A percentile compares a stretch with the other conserved stretches of the same genome.
phyloP scores from a whole-genome alignment of 768 basidiomycete genomes.

The Naganishia randhawae region DNA sequence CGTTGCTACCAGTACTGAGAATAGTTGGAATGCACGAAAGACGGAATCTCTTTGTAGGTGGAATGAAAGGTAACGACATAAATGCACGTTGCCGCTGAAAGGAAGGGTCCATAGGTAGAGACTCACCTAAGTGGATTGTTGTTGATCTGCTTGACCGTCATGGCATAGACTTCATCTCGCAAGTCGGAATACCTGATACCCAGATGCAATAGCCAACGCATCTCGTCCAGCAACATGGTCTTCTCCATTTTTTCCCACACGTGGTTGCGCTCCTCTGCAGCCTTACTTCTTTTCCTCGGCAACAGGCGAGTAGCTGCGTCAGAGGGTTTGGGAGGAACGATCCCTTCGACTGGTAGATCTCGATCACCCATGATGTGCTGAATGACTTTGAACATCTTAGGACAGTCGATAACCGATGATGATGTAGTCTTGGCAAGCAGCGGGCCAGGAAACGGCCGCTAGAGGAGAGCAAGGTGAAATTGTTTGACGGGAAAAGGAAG shows the following conservation, averaged over 20 bases:
- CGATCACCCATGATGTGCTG: constrained; percentile 93
- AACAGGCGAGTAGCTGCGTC: constrained; percentile 1
- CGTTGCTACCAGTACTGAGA: constrained; percentile 83
- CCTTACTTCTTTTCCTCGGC: background rate
- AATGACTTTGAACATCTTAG: constrained; percentile 80
- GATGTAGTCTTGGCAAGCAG: constrained; percentile 63
- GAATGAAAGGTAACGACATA: background rate
- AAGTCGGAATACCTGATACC: constrained; percentile 77
- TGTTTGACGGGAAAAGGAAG: background rate
- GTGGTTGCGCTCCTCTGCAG: background rate
- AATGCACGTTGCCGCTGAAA: background rate
- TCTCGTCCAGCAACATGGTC: constrained; percentile 63
- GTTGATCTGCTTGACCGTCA: constrained; percentile 84
- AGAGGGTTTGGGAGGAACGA: constrained; percentile 18
- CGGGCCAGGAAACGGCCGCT: constrained; percentile 64
- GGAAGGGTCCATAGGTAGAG: background rate
- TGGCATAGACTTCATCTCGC: constrained; percentile 89
- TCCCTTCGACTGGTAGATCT: constrained; percentile 55
- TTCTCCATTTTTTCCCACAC: constrained; percentile 34
- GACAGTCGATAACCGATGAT: constrained; percentile 67
- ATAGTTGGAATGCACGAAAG: constrained; percentile 88
- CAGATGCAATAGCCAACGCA: constrained; percentile 76
- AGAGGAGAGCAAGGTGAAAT: constrained; percentile 45
- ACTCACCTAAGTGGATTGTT: constrained; percentile 74
- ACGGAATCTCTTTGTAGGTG: constrained; percentile 62